A percentile compares a stretch with the other conserved stretches of the same genome.
Evolutionary conservation across 2,329 filamentous ascomycete genomes (phyloP).

Genomic region (Ascochyta lentis): DNA sequence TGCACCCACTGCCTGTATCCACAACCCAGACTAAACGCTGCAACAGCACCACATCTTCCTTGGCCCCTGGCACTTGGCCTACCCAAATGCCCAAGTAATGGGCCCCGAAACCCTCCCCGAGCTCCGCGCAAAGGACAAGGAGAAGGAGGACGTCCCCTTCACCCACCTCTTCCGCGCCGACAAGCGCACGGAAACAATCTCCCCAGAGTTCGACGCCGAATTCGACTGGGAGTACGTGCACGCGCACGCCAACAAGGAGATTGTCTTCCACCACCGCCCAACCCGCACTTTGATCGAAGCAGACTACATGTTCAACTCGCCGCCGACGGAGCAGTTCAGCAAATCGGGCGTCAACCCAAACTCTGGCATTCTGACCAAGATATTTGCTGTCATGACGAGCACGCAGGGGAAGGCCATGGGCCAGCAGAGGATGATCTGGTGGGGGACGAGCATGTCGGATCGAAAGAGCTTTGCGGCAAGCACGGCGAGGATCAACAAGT

Average conservation of each 20-base stretch:
- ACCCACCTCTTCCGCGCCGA: constrained; percentile 63
- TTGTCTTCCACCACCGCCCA: constrained; percentile 85
- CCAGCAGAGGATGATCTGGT: constrained; percentile 85
- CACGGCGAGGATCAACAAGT: constrained; percentile 71
- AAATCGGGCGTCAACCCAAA: constrained; percentile 61
- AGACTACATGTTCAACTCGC: constrained; percentile 91
- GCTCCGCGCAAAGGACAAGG: constrained; percentile 70
- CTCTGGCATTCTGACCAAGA: constrained; percentile 65
- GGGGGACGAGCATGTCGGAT: constrained; percentile 68
- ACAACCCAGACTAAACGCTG: neutral
- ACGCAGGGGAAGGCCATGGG: constrained; percentile 67
- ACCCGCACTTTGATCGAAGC: constrained; percentile 83
- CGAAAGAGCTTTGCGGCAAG: constrained; percentile 73
- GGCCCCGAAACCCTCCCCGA: constrained; percentile 83
- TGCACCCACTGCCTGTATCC: neutral
- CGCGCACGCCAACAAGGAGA: constrained; percentile 80
- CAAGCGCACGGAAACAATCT: constrained; percentile 59
- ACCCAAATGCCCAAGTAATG: constrained; percentile 78
- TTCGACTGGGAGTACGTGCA: constrained; percentile 86
- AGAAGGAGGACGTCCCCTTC: constrained; percentile 68
- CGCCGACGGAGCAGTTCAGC: constrained; percentile 79
- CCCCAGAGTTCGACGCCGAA: constrained; percentile 81
- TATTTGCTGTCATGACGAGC: constrained; percentile 64
- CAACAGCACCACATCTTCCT: constrained; percentile 87
- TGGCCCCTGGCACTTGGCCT: constrained; percentile 81